Evolutionary conservation across 1,139 yeast species (phyloP).

Genomic region (Saccharomyces hybrid): DNA sequence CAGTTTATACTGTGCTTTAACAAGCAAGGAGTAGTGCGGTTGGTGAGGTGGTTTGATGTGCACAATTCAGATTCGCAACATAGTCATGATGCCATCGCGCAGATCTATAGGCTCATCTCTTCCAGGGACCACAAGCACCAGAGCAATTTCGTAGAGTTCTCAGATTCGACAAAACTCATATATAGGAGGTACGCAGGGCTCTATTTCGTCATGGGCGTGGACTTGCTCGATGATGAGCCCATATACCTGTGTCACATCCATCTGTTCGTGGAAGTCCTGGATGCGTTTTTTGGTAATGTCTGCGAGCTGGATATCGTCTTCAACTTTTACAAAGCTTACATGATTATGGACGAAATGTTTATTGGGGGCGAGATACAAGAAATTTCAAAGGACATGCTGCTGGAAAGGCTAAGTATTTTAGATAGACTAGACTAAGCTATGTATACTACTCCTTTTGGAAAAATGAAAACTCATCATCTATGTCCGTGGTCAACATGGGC

Average conservation of each 20-base stretch:
- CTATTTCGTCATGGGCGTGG: slow-evolving; percentile 76
- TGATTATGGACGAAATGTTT: slow-evolving; percentile 66
- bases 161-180: slow-evolving; percentile 58
- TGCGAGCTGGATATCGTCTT: slow-evolving; percentile 89
- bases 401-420: slow-evolving; percentile 46
- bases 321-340: slow-evolving; percentile 67
- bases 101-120: slow-evolving; percentile 72
- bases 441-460: slow-evolving; percentile 3
- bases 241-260: slow-evolving; percentile 80
- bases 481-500: not conserved
- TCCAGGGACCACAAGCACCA: slow-evolving; percentile 80
- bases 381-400: slow-evolving; percentile 51
- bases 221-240: slow-evolving; percentile 62
- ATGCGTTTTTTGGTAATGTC: slow-evolving; percentile 79
- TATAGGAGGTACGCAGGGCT: slow-evolving; percentile 90
- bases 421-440: slow-evolving; percentile 38
- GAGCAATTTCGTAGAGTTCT: slow-evolving; percentile 71
- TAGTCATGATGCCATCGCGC: slow-evolving; percentile 24
- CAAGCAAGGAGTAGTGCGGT: slow-evolving; percentile 86
- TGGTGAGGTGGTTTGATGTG: slow-evolving; percentile 67
- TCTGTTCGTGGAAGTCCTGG: slow-evolving; percentile 81
- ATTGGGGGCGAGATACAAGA: slow-evolving; percentile 76
- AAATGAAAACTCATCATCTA: slow-evolving; percentile 3
- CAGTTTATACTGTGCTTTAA: slow-evolving; percentile 78
- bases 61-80: slow-evolving; percentile 24